Conservation (phyloP, 2,329 filamentous ascomycete genomes). For the Neonectria ditissima region DNA sequence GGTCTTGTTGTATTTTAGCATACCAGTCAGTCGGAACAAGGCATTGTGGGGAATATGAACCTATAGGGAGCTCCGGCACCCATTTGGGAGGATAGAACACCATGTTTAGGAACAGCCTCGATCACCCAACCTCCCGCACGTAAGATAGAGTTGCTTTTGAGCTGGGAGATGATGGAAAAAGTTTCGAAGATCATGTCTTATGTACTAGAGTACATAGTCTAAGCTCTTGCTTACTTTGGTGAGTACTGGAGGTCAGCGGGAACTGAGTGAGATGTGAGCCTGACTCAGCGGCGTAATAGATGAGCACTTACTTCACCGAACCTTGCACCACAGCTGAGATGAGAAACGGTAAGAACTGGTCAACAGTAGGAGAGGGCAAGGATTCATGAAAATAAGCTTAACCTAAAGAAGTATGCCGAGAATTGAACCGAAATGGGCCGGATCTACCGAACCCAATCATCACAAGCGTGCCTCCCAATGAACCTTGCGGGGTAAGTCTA, state of each 20-base stretch:
- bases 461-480: neutral
- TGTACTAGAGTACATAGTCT: too few species aligned
- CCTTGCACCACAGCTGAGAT: neutral
- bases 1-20: constrained; percentile 52
- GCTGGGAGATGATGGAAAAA: too few species aligned
- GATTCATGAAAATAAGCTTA: neutral
- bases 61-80: constrained; percentile 67
- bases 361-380: neutral
- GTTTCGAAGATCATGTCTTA: too few species aligned
- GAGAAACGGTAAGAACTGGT: neutral
- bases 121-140: too few species aligned
- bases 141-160: too few species aligned
- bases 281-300: neutral
- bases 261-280: too few species aligned
- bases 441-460: neutral
- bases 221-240: too few species aligned
- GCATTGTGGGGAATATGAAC: constrained; percentile 49
- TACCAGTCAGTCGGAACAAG: neutral
- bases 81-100: constrained; percentile 72
- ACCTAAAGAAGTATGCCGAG: neutral
- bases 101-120: constrained; percentile 48
- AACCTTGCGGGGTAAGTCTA: too few species aligned
- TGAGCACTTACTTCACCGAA: neutral
- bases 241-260: too few species aligned
- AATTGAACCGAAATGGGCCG: neutral